Base-by-base conservation (phyloP, 164 flowering plant species). In the Macadamia integrifolia region DNA sequence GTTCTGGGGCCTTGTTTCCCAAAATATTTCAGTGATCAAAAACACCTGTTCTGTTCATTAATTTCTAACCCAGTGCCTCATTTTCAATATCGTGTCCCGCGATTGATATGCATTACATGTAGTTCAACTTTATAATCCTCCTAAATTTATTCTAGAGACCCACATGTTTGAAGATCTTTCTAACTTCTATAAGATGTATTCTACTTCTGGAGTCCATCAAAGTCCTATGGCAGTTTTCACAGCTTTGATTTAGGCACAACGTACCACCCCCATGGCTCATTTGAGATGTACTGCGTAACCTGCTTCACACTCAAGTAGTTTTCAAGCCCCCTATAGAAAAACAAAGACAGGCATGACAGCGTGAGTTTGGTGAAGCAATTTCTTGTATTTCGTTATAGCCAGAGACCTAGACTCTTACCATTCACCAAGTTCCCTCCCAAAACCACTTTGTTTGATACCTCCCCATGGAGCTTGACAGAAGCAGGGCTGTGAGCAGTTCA, bases 391-490 rank as follows among this genome's bases (percentile, higher is more conserved):
- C 1, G 50, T 46, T 46, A 9, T 46, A 46, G 7, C 50, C n/a
- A 9, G 30, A 64, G 31, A 60, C 9, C 46, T 14, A 56, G 64
- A 7, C 12, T 15, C 75, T 72, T 84, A 94, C 99, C 98, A 88
- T 89, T 90, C 92, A 14, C 99, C 99, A 31, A 92, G 79, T 69
- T 95, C 99, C 53, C 98, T 97, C 1, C 99, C 99, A 74, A 92
- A 95, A 62, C 98, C 99, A 74, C 99, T 95, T 14, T 91, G 93
- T 69, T 92, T 95, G 69, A 68, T 85, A 71, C 99, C 98, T 70
- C 99, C 99, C 99, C 99, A 95, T 52, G 99, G 99, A 65, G 96
- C 97, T 76, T 95, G 98, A 72, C 80, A 78, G 84, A 95, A 95
- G 88, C 90, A 86, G 15, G 99, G 99, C 76, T 95, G 98, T 58